Conservation (phyloP, 257 asterid genomes). For the Prunella vulgaris region DNA sequence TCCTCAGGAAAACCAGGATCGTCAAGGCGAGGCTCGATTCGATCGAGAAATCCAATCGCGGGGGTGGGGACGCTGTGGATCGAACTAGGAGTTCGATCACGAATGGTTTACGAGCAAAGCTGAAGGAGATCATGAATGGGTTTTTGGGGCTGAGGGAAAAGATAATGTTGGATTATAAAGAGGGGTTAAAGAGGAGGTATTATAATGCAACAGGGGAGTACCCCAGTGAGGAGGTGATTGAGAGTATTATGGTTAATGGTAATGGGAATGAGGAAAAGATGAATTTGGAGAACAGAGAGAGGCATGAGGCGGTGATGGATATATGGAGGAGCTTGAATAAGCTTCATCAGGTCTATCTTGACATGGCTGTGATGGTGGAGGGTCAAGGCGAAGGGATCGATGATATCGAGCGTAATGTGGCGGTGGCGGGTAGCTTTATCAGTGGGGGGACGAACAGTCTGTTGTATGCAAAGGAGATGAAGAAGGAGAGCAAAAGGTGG, state of each 20-base stretch:
- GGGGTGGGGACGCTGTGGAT: constrained; percentile 64
- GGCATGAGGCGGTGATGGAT: constrained; percentile 81
- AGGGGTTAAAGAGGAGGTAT: constrained; percentile 60
- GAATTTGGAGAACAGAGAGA: constrained; percentile 54
- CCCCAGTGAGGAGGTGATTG: constrained; percentile 59
- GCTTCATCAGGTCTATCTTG: constrained; percentile 89
- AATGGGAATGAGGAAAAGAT: constrained; percentile 32
- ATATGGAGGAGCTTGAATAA: constrained; percentile 75
- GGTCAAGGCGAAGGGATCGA: constrained; percentile 64
- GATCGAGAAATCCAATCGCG: constrained; percentile 51
- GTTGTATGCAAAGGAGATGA: constrained; percentile 69
- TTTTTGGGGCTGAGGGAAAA: constrained; percentile 62
- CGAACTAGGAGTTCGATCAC: constrained; percentile 62
- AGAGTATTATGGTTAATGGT: constrained; percentile 54
- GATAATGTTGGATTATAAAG: constrained; percentile 60
- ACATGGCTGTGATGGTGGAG: constrained; percentile 83
- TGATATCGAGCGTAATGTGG: constrained; percentile 63
- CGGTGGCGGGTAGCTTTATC: constrained; percentile 59
- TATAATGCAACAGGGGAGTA: constrained; percentile 56
- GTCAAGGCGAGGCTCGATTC: constrained; percentile 54
- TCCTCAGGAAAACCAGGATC: constrained; percentile 52
- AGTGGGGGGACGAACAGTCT: constrained; percentile 74
- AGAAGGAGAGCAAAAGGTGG: constrained; percentile 44
- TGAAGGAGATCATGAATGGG: constrained; percentile 65
- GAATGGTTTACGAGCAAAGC: constrained; percentile 54